Percentiles rank a stretch among this genome's conserved stretches.
Evolutionary conservation across 192 early-diverging fungal species (phyloP).

Genomic region (Backusella mclennaniae): DNA sequence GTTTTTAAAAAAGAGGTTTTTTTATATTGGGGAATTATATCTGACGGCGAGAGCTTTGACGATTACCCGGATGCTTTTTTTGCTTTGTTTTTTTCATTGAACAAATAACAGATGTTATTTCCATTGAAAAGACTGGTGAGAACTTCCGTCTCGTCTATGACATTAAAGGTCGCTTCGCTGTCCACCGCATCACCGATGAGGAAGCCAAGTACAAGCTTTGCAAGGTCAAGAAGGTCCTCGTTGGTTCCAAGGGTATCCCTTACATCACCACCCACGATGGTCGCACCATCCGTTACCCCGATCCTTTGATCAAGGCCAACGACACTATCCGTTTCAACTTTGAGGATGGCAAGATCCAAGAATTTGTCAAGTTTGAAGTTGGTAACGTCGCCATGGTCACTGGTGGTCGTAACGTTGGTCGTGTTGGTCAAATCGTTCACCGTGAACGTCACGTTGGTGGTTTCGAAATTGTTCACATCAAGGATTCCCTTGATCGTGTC

Average conservation of each 20-base stretch:
- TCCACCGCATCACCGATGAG: slow-evolving; percentile 98
- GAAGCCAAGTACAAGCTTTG: slow-evolving; percentile 99
- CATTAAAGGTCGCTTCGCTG: slow-evolving; percentile 99
- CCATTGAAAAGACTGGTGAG: slow-evolving; percentile 96
- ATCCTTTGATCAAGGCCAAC: slow-evolving; percentile 99
- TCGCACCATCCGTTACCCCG: slow-evolving; percentile 99
- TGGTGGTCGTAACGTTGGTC: slow-evolving; percentile 98
- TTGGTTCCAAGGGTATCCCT: slow-evolving; percentile 95
- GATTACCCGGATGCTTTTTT: slow-evolving; percentile 31
- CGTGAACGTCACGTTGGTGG: slow-evolving; percentile 96
- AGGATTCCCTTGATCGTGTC: slow-evolving; percentile 91
- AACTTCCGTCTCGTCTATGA: slow-evolving; percentile 99
- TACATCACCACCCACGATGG: slow-evolving; percentile 99
- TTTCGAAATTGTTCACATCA: slow-evolving; percentile 99
- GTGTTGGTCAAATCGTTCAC: slow-evolving; percentile 95
- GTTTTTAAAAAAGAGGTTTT: not conserved
- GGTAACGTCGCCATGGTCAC: slow-evolving; percentile 99
- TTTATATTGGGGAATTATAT: slow-evolving; percentile 6
- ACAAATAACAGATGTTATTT: slow-evolving; percentile 71
- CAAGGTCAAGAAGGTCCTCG: slow-evolving; percentile 95
- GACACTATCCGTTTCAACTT: slow-evolving; percentile 98
- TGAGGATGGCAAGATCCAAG: slow-evolving; percentile 89
- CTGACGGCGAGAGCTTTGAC: slow-evolving; percentile 30
- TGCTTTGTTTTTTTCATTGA: slow-evolving; percentile 11
- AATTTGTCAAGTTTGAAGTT: slow-evolving; percentile 95